These are phyloP conservation scores for Rhizophagus prolifer DNA, from an alignment of 192 early-diverging fungal species.

Conservation along the genomic window DNA sequence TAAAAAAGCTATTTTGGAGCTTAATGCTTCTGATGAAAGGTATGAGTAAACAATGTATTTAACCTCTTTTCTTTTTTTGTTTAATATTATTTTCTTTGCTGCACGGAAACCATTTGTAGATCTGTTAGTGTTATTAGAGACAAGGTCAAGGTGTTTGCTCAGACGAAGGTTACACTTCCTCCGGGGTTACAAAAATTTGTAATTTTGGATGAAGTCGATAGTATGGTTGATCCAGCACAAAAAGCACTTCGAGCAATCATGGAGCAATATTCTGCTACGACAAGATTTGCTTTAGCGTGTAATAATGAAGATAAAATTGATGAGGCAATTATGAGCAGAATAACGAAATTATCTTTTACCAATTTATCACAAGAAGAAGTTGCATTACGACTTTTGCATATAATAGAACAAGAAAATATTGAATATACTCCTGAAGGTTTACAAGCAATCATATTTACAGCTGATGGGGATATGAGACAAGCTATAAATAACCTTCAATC, in stretches of 20 bases:
- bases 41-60: slow-evolving; percentile 30
- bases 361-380: slow-evolving; percentile 80
- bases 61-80: background rate
- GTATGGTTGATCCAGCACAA: slow-evolving; percentile 96
- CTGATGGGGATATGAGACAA: slow-evolving; percentile 99
- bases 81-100: background rate
- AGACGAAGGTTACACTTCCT: slow-evolving; percentile 95
- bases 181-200: slow-evolving; percentile 84
- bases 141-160: slow-evolving; percentile 97
- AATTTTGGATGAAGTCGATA: slow-evolving; percentile 99
- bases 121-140: slow-evolving; percentile 96
- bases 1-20: slow-evolving; percentile 93
- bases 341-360: slow-evolving; percentile 86
- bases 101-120: slow-evolving; percentile 39
- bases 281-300: slow-evolving; percentile 95
- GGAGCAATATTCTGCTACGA: slow-evolving; percentile 96
- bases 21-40: slow-evolving; percentile 99
- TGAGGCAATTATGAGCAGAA: slow-evolving; percentile 96
- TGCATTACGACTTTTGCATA: slow-evolving; percentile 74
- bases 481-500: slow-evolving; percentile 96
- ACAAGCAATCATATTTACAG: slow-evolving; percentile 91
- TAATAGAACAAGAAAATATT: slow-evolving; percentile 82
- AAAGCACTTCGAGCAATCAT: slow-evolving; percentile 97
- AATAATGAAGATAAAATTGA: slow-evolving; percentile 97
- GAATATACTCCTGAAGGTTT: slow-evolving; percentile 84